Percentiles rank a stretch among this genome's conserved stretches.
These are phyloP conservation scores for Massariosphaeria phaeospora DNA, from an alignment of 495 filamentous ascomycete genomes.

Conservation along the genomic window DNA sequence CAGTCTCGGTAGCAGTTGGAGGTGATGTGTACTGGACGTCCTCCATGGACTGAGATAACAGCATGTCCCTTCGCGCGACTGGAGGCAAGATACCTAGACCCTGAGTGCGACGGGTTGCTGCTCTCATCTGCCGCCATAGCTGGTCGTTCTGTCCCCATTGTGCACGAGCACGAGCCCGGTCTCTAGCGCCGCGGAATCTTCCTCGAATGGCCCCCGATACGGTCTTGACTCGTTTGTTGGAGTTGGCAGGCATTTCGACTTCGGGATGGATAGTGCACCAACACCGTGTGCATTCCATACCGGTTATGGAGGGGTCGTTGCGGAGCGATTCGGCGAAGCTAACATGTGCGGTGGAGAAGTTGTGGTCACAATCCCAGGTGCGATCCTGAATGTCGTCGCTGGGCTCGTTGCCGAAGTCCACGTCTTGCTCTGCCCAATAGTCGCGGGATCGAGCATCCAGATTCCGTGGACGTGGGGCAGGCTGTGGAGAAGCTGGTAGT, in stretches of 20 bases:
- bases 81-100: no score
- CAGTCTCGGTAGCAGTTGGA: no score
- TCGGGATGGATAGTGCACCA: slow-evolving; percentile 10
- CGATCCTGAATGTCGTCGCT: slow-evolving; percentile 17
- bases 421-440: slow-evolving; percentile 20
- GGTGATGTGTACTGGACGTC: neutral
- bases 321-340: neutral
- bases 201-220: neutral
- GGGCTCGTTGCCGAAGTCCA: slow-evolving; percentile 34
- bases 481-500: neutral
- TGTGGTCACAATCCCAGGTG: slow-evolving; percentile 13
- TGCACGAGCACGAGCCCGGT: no score
- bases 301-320: neutral
- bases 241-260: slow-evolving; percentile 4
- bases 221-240: neutral
- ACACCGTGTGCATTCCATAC: slow-evolving; percentile 21
- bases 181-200: no score
- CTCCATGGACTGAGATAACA: neutral
- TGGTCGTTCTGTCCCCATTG: no score
- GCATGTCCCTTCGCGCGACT: no score
- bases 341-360: slow-evolving; percentile 10
- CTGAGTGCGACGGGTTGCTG: no score
- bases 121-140: no score
- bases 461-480: slow-evolving; percentile 12
- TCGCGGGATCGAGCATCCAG: slow-evolving; percentile 22